Conservation (phyloP, 2,329 filamentous ascomycete genomes). For the Zymoseptoria tritici region DNA sequence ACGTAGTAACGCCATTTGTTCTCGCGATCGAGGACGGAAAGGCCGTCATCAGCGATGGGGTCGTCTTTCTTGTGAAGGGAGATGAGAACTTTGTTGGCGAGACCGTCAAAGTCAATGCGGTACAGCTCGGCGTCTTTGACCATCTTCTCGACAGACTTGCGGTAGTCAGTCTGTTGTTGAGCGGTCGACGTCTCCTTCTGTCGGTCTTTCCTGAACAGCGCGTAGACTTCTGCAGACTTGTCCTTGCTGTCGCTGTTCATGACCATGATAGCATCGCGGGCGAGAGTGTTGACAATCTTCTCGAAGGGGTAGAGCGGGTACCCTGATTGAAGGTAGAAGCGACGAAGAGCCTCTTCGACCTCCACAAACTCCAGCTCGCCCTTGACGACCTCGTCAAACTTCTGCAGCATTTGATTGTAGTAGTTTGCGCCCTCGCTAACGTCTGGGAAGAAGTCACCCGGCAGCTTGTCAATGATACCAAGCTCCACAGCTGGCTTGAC, state of each 20-base stretch:
- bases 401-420: constrained; percentile 75
- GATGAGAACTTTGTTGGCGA: constrained; percentile 59
- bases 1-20: constrained; percentile 90
- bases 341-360: constrained; percentile 83
- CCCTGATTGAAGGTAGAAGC: constrained; percentile 83
- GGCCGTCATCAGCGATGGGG: constrained; percentile 61
- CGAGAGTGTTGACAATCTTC: constrained; percentile 74
- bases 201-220: constrained; percentile 76
- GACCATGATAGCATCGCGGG: constrained; percentile 73
- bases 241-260: constrained; percentile 83
- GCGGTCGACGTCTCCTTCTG: constrained; percentile 80
- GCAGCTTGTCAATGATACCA: constrained; percentile 72
- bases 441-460: constrained; percentile 65
- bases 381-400: constrained; percentile 80
- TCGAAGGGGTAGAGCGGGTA: constrained; percentile 93
- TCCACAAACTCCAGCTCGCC: constrained; percentile 73
- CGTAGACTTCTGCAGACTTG: constrained; percentile 83
- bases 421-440: constrained; percentile 60
- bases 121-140: constrained; percentile 91
- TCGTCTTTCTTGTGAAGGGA: constrained; percentile 86
- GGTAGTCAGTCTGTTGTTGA: constrained; percentile 79
- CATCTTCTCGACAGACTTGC: constrained; percentile 86
- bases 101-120: constrained; percentile 73
- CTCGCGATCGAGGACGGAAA: constrained; percentile 42
- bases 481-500: constrained; percentile 77